Evolutionary conservation across 2,329 filamentous ascomycete species (phyloP).

Genomic region (Fusarium newnesense): DNA sequence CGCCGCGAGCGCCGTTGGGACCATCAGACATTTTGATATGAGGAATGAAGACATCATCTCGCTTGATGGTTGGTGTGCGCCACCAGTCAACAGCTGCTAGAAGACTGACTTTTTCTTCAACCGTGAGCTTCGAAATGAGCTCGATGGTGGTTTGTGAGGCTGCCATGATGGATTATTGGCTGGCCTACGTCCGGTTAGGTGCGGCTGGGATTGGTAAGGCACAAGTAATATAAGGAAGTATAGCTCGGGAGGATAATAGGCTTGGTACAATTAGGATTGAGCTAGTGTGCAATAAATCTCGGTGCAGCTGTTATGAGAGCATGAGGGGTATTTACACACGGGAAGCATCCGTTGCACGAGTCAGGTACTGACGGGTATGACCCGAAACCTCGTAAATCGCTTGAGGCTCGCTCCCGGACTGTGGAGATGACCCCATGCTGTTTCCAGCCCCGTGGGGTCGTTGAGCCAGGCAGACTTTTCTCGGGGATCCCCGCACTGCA

Average conservation of each 20-base stretch:
- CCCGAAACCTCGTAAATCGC: accelerated
- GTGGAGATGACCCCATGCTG: background rate
- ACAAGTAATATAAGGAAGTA: too few species aligned
- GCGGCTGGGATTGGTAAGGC: too few species aligned
- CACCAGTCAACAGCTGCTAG: slow-evolving; percentile 8
- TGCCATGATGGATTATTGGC: background rate
- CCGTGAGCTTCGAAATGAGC: background rate
- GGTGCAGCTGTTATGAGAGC: too few species aligned
- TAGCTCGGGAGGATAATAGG: too few species aligned
- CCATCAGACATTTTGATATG: slow-evolving; percentile 13
- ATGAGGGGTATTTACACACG: background rate
- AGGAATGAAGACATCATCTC: slow-evolving; percentile 4
- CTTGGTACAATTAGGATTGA: too few species aligned
- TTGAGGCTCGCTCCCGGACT: background rate
- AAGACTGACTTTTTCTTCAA: background rate
- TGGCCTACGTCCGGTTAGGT: too few species aligned
- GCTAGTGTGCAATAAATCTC: too few species aligned
- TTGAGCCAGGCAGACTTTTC: background rate
- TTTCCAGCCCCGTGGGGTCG: background rate
- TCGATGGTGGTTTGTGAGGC: background rate
- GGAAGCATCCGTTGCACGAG: background rate
- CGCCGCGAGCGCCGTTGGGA: background rate
- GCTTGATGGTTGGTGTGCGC: background rate
- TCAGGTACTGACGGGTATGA: accelerated
- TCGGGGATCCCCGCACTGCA: background rate